A percentile compares a stretch with the other conserved stretches of the same genome.
Conservation (phyloP, 2,329 filamentous ascomycete genomes). For the Nannizziopsis arthrosporioides region DNA sequence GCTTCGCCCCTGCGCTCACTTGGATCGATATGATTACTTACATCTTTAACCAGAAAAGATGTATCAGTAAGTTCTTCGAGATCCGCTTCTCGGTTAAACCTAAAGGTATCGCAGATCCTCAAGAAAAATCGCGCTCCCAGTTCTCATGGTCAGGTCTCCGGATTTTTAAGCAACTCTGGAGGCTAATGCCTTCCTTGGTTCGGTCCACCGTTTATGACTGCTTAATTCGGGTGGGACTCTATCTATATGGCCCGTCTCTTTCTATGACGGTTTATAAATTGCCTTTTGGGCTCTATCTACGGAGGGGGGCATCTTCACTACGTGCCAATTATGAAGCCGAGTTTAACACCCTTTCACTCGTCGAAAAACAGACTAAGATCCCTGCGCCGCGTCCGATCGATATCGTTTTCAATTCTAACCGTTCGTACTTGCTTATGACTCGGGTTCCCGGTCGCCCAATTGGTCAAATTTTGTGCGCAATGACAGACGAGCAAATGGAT, state of each 20-base stretch:
- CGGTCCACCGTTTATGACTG: slow-evolving; percentile 9
- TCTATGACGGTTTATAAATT: slow-evolving; percentile 13
- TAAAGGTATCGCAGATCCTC: too few species aligned
- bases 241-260: slow-evolving; percentile 11
- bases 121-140: background rate
- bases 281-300: slow-evolving; percentile 16
- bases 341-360: slow-evolving; percentile 10
- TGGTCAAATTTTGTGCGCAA: slow-evolving; percentile 8
- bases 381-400: slow-evolving; percentile 13
- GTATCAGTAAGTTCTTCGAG: too few species aligned
- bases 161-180: slow-evolving; percentile 2
- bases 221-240: slow-evolving; percentile 7
- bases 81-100: too few species aligned
- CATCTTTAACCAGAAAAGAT: background rate
- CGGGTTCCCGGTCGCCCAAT: slow-evolving; percentile 14
- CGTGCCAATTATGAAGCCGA: slow-evolving; percentile 9
- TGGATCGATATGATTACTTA: slow-evolving; percentile 9
- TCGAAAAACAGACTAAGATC: slow-evolving; percentile 11
- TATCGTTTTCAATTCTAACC: slow-evolving; percentile 6
- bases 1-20: slow-evolving; percentile 7
- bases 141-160: background rate
- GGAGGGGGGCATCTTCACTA: slow-evolving; percentile 9
- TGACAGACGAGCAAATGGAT: slow-evolving; percentile 14
- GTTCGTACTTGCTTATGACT: slow-evolving; percentile 15
- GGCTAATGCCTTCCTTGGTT: slow-evolving; percentile 3